Evolutionary conservation across 192 early-diverging fungal genomes (phyloP), one percentile per base, ranked within the genome.

Genomic region (Phycomyces nitens): DNA sequence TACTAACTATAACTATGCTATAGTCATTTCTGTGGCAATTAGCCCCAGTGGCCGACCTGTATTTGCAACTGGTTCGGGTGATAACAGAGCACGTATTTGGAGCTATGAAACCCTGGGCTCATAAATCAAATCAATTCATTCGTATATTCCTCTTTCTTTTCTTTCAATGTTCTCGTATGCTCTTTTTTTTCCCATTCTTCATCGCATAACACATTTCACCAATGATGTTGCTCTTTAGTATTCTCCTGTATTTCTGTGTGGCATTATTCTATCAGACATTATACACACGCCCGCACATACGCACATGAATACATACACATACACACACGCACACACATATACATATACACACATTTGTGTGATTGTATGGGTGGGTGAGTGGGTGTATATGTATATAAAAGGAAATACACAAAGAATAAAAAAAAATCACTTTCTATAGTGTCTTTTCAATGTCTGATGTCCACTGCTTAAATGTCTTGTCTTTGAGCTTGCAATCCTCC

Each of bases 41-140:
- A 89, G 86, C 64, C 88, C 89, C 2, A 80, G 74, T 2, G 89
- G 92, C 22, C 85, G 85, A 27, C 70, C 74, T 27, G 74, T 93
- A 47, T 96, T 99, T 84, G 97, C 97, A 5, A 99, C 95, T 14
- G 97, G 94, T 16, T 92, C 92, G 41, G 97, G 97, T 51, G 97
- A 99, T 83, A 89, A 84, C 56, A 82, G 88, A 60, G 95, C 94
- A 12, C 80, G 95, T 64, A 88, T 99, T 56, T 99, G 97, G 97
- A 87, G 89, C 16, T 92, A 89, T 65, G 84, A 87, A 53, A 57
- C 73, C 15, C 58, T 62, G 54, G 44, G 44, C 44, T 1, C 44
- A 47, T 47, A 47, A 47, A 47, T 18, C 44, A 14, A 47, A 34
- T 7, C 29, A 34, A 34, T 34, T 34, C 29, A 34, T 34, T 34